Conservation (phyloP, 2,329 filamentous ascomycete species). For the Celoporthe dispersa region DNA sequence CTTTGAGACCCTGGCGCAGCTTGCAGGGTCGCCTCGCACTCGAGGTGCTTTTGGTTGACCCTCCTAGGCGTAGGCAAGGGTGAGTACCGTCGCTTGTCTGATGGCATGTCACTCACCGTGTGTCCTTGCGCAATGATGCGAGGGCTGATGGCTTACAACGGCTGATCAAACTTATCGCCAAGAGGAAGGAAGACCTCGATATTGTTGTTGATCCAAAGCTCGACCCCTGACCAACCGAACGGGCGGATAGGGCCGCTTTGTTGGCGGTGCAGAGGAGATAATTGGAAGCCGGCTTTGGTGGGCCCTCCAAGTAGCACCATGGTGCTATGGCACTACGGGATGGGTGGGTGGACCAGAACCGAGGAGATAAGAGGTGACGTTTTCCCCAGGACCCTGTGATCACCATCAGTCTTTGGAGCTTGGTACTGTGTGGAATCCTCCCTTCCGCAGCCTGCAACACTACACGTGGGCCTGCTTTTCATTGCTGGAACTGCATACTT, state of each 20-base stretch:
- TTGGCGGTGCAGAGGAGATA: not conserved
- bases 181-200: not conserved
- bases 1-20: not conserved
- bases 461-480: not conserved
- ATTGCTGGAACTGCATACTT: not conserved
- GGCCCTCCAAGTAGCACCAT: not conserved
- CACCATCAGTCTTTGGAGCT: not conserved
- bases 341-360: not conserved
- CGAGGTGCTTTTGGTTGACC: not conserved
- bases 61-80: not conserved
- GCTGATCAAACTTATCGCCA: not conserved
- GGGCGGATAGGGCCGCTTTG: constrained; percentile 7
- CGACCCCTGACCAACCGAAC: constrained; percentile 7
- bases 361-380: constrained; percentile 12
- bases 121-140: not conserved
- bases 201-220: not conserved
- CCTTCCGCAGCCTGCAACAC: not conserved
- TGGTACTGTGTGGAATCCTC: not conserved
- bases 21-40: constrained; percentile 1
- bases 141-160: not conserved
- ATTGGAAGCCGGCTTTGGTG: not conserved
- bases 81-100: not conserved
- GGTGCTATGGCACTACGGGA: not conserved
- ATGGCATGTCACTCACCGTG: not conserved
- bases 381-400: not conserved